Conservation (phyloP, 495 filamentous ascomycete genomes). For the Durotheca rogersii region DNA sequence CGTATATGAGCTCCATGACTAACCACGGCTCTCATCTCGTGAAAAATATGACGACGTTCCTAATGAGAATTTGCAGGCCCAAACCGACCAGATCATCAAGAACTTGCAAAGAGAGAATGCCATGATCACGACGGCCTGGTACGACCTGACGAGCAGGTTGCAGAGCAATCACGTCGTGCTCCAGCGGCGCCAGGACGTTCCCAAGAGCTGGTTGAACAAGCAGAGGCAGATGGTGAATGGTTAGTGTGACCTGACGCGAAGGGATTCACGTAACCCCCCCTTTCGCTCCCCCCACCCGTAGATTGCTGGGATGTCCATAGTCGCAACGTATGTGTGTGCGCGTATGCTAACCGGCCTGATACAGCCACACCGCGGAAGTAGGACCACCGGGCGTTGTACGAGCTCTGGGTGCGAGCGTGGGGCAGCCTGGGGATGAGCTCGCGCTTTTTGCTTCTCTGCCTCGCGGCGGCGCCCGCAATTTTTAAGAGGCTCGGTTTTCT, state of each 20-base stretch:
- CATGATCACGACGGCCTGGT: constrained; percentile 88
- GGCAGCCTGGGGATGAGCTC: neutral
- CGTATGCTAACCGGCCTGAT: constrained; percentile 1
- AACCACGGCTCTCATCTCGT: neutral
- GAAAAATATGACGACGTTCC: neutral
- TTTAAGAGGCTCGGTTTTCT: constrained; percentile 2
- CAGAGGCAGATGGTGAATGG: constrained; percentile 74
- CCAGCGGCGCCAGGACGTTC: constrained; percentile 70
- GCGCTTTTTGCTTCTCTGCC: neutral
- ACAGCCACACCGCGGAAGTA: constrained; percentile 53
- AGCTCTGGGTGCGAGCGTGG: neutral
- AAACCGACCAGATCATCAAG: constrained; percentile 62
- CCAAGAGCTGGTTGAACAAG: constrained; percentile 87
- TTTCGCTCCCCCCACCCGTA: neutral
- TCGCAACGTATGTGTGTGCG: no score
- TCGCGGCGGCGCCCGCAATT: neutral
- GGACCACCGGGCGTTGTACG: constrained; percentile 31
- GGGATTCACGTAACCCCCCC: neutral
- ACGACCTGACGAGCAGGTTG: constrained; percentile 78
- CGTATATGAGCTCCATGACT: constrained; percentile 3
- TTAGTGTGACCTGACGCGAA: constrained; percentile 22
- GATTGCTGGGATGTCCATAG: no score
- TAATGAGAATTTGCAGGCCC: constrained; percentile 45
- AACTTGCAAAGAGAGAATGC: constrained; percentile 78
- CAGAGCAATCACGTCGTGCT: constrained; percentile 86